Percentiles rank a stretch among this genome's conserved stretches.
Evolutionary conservation across 805 yeast species (phyloP).

Genomic region (Ogataea methanolica): DNA sequence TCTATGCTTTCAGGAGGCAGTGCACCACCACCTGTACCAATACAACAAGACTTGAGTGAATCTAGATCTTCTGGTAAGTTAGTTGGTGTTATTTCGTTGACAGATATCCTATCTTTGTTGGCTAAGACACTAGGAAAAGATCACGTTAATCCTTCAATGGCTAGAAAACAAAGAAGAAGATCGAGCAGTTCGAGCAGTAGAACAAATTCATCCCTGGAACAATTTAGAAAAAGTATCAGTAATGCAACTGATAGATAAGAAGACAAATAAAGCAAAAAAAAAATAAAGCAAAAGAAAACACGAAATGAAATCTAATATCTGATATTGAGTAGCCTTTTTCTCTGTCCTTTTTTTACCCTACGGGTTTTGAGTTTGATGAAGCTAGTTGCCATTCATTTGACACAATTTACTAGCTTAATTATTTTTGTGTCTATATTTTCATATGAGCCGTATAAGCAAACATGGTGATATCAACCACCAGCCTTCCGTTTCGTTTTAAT

Average conservation of each 20-base stretch:
- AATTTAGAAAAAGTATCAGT: constrained; percentile 39
- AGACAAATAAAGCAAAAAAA: neutral
- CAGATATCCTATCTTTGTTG: constrained; percentile 80
- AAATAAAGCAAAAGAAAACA: too few species aligned
- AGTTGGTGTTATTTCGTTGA: constrained; percentile 86
- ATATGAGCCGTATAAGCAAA: too few species aligned
- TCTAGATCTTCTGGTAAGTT: constrained; percentile 69
- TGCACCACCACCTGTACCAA: constrained; percentile 4
- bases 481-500: too few species aligned
- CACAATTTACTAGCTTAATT: too few species aligned
- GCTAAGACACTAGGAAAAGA: constrained; percentile 70
- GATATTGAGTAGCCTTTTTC: neutral
- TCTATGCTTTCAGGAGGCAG: neutral
- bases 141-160: constrained; percentile 74
- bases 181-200: constrained; percentile 38
- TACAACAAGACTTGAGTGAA: constrained; percentile 23
- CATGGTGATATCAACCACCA: too few species aligned
- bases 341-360: neutral
- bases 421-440: too few species aligned
- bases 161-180: constrained; percentile 85
- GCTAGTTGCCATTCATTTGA: too few species aligned
- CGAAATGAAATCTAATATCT: too few species aligned
- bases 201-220: constrained; percentile 35
- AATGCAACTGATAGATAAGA: constrained; percentile 28
- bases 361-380: too few species aligned